Evolutionary conservation across 1,139 yeast genomes (phyloP), one percentile per base, ranked within the genome.

Genomic region (Protomyces pachydermus): DNA sequence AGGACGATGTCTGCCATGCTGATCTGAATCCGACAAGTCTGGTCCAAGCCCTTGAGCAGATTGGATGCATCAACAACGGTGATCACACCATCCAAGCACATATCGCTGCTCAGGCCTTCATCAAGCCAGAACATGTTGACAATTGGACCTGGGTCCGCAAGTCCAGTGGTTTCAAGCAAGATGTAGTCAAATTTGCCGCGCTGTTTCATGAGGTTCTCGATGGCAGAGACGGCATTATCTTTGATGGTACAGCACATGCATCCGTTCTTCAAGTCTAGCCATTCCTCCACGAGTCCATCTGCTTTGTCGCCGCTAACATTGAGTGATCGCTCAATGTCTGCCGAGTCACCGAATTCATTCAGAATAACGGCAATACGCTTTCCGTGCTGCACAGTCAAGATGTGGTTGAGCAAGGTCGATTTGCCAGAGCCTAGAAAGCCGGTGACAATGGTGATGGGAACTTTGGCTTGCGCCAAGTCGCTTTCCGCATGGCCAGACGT

Each of bases 51-150:
- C 63, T 78, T 78, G 23, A 81, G 71, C 39, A 93, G 85, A 71
- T 91, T 86, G 61, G 81, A 84, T 0, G 89, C 80, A 74, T 93
- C 98, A 56, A 93, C 79, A 3, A 95, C 97, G 0, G 97, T 88
- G n/a, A 95, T 82, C 3, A 93, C 91, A 0, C 97, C 97, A 75
- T 93, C 98, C 53, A 93, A 86, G 73, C 88, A 89, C 1, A 93
- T 89, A 69, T 84, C 86, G 5, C 96, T 86, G 12, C 86, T 81
- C 65, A 93, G 78, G 0, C 93, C 97, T 42, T 88, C 95, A 74
- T 93, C 98, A 50, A 91, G 79, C 98, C 98, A 93, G 75, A 93
- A 93, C 97, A 93, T 93, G 69, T 85, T 84, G 8, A 97, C 97
- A 45, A 93, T 90, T 0, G 98, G 98, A 5, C 78, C 97, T 0